Base-by-base conservation (phyloP, 805 yeast species). In the Hanseniaspora jakobsenii region DNA sequence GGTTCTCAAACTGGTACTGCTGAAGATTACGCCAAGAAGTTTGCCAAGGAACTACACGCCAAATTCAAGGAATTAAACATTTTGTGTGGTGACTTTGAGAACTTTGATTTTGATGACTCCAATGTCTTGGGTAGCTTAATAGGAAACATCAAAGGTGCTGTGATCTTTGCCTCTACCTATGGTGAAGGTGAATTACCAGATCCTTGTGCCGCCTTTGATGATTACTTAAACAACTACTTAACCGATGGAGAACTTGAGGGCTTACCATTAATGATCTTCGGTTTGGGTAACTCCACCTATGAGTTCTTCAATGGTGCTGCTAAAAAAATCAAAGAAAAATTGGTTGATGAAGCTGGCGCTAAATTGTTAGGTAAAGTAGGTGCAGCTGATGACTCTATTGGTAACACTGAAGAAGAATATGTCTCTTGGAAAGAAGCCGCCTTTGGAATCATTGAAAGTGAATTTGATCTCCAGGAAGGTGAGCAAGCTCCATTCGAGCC, bases 121-220 rank as follows among this genome's bases (percentile, higher is more conserved):
- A 76, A 75, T 55, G 35, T 37, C 4, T 24, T 42, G 17, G 46
- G 46, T 13, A 30, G 27, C 18, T 62, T 89, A 50, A 72, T 78
- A 17, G 65, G 67, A 14, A 72, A 73, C 48, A 66, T 73, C 44
- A 45, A 38, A 24, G 64, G 73, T n/a, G 77, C 77, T 17, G 76
- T 85, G 50, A 79, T 89, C 56, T 70, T 89, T 57, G 69, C 86
- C 65, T 91, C 97, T 26, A 85, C 95, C 9, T 91, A 91, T 55
- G 98, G 98, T 54, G 98, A 89, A 65, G 98, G 98, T 58, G 98
- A 89, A 61, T 94, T 94, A 53, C 89, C 98, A 12, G 98, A 89
- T 61, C 83, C 84, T 54, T 91, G 96, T n/a, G 72, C 73, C 32
- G 77, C 75, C 30, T 84, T 91, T 59, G 77, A 75, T 57, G 81